phyloP scores from a whole-genome alignment of 2,329 filamentous ascomycete genomes.

The Colletotrichum godetiae region DNA sequence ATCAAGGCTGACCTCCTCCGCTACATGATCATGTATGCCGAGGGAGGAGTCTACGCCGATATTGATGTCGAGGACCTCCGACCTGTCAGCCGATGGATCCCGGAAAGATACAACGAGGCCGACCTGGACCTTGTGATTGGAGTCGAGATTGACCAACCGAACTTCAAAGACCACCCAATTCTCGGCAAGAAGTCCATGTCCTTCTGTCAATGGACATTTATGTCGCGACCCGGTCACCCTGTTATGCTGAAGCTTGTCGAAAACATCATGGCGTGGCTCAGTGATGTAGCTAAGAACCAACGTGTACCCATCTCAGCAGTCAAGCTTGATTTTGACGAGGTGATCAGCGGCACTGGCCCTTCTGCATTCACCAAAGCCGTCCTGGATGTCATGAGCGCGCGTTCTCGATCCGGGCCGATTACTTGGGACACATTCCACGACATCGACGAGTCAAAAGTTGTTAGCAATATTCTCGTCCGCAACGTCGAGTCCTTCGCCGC shows the following conservation, averaged over 20 bases:
- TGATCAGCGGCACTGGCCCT: constrained; percentile 78
- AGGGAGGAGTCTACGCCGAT: constrained; percentile 79
- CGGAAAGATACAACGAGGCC: constrained; percentile 66
- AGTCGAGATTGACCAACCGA: constrained; percentile 77
- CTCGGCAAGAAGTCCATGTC: constrained; percentile 75
- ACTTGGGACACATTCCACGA: constrained; percentile 75
- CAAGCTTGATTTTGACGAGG: constrained; percentile 77
- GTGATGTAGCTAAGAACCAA: constrained; percentile 68
- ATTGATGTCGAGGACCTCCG: constrained; percentile 52
- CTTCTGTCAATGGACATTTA: constrained; percentile 82
- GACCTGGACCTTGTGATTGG: constrained; percentile 79
- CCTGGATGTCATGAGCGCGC: constrained; percentile 68
- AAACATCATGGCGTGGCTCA: constrained; percentile 75
- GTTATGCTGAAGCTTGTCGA: constrained; percentile 77
- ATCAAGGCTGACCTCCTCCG: constrained; percentile 76
- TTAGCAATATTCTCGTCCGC: constrained; percentile 73
- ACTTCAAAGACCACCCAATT: constrained; percentile 72
- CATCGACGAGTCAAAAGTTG: constrained; percentile 72
- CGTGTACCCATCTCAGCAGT: constrained; percentile 69
- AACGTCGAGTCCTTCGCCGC: constrained; percentile 80
- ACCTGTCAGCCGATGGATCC: constrained; percentile 50
- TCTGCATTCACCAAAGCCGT: constrained; percentile 77
- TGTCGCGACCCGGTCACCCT: constrained; percentile 73
- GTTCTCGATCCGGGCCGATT: constrained; percentile 47
- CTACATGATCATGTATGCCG: constrained; percentile 79